A percentile compares a stretch with the other conserved stretches of the same genome.
These are phyloP conservation scores for Xylariaceae sp. DNA, from an alignment of 2,329 filamentous ascomycete species.

Conservation along the genomic window DNA sequence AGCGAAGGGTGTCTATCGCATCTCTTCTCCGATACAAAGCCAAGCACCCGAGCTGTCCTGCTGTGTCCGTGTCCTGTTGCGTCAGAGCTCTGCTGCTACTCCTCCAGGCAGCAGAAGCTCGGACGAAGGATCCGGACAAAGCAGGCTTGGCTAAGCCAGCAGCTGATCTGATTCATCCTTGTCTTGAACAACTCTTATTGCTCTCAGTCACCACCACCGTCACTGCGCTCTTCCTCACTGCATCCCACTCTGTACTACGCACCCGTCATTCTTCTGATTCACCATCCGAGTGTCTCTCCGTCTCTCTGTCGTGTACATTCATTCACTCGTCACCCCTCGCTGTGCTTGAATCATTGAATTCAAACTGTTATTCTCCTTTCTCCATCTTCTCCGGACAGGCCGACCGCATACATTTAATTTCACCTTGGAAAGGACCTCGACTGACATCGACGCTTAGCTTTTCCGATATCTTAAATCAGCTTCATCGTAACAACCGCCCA, in stretches of 20 bases:
- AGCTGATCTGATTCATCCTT: neutral
- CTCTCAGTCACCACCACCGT: neutral
- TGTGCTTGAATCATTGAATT: too few relatives aligned
- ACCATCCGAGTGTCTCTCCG: too few relatives aligned
- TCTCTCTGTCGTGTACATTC: too few relatives aligned
- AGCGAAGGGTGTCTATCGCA: too few relatives aligned
- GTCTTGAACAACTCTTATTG: neutral
- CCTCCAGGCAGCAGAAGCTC: neutral
- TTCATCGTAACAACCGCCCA: constrained; percentile 38
- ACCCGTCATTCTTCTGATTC: too few relatives aligned
- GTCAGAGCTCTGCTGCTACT: neutral
- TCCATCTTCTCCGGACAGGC: neutral
- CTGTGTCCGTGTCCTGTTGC: neutral
- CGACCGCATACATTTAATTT: too few relatives aligned
- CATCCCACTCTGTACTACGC: too few relatives aligned
- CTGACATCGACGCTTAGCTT: constrained; percentile 11
- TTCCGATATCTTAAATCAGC: constrained; percentile 12
- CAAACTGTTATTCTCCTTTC: neutral
- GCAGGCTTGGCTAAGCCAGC: neutral
- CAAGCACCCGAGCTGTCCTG: too few relatives aligned
- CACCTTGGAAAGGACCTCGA: neutral
- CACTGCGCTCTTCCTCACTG: too few relatives aligned
- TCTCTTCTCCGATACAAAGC: too few relatives aligned
- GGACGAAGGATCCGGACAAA: neutral
- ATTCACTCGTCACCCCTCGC: too few relatives aligned